Evolutionary conservation across 176 grass and related monocot genomes (phyloP).

Genomic region (Paspalum notatum): DNA sequence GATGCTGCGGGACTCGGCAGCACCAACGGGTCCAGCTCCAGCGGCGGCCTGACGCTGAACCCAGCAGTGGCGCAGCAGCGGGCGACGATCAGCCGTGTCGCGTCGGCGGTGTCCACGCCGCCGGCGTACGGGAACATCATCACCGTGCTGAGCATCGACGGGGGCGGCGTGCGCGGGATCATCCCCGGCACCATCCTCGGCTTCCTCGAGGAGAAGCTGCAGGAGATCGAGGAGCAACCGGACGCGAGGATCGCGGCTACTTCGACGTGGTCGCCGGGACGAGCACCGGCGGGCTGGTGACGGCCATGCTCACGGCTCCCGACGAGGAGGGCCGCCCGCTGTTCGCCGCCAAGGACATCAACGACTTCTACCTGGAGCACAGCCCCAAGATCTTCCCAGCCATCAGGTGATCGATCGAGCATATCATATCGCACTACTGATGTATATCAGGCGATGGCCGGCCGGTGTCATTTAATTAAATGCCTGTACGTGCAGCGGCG

Average conservation of each 20-base stretch:
- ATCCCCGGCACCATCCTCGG: too few relatives aligned
- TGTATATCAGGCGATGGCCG: too few relatives aligned
- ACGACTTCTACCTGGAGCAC: background rate
- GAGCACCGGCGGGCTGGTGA: slow-evolving; percentile 55
- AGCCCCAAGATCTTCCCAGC: background rate
- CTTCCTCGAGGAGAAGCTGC: background rate
- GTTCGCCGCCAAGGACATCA: background rate
- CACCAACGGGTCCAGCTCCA: background rate
- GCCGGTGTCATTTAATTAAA: too few relatives aligned
- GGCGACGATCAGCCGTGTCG: too few relatives aligned
- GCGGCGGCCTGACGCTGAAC: too few relatives aligned
- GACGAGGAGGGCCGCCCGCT: background rate
- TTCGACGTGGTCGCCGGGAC: slow-evolving; percentile 81
- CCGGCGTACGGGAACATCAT: too few relatives aligned
- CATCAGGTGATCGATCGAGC: background rate
- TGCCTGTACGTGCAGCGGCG: background rate
- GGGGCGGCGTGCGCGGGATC: too few relatives aligned
- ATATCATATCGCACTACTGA: too few relatives aligned
- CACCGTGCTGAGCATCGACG: too few relatives aligned
- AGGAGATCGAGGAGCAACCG: background rate
- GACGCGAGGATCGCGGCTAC: slow-evolving; percentile 45
- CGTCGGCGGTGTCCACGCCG: too few relatives aligned
- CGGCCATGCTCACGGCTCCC: slow-evolving; percentile 47
- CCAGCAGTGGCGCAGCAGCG: too few relatives aligned
- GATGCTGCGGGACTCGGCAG: too few relatives aligned